Conservation (phyloP, 306 rosid species). For the Geum urbanum region DNA sequence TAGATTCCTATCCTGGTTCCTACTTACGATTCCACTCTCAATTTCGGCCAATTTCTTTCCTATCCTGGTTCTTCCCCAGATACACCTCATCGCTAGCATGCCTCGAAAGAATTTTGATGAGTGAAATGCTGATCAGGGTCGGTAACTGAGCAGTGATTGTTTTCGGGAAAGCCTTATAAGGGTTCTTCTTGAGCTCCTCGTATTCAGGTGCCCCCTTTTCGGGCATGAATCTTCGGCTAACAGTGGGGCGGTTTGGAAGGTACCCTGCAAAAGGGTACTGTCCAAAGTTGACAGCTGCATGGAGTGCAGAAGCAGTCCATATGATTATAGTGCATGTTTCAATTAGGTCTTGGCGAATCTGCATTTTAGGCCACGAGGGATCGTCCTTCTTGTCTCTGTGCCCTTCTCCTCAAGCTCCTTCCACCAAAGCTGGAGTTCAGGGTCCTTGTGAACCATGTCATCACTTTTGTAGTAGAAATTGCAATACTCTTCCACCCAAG, state of each 20-base stretch:
- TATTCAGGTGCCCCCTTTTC: constrained; percentile 45
- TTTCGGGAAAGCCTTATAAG: constrained; percentile 35
- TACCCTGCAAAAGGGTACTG: constrained; percentile 60
- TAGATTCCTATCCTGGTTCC: constrained; percentile 42
- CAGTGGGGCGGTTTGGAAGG: constrained; percentile 53
- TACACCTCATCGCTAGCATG: constrained; percentile 52
- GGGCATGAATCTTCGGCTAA: constrained; percentile 46
- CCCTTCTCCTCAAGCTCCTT: constrained; percentile 41
- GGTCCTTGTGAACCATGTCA: constrained; percentile 32
- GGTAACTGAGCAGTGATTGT: constrained; percentile 47
- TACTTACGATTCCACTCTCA: constrained; percentile 33
- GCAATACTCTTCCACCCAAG: constrained; percentile 50
- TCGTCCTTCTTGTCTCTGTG: constrained; percentile 46
- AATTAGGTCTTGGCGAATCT: constrained; percentile 37
- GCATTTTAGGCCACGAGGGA: constrained; percentile 52
- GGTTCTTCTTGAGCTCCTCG: constrained; percentile 32
- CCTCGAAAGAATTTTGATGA: constrained; percentile 51
- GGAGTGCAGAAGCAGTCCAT: constrained; percentile 65
- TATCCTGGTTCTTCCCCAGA: constrained; percentile 43
- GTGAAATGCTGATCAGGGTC: constrained; percentile 35
- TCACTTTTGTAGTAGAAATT: constrained; percentile 41
- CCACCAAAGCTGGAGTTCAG: constrained; percentile 57
- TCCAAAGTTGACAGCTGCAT: constrained; percentile 60
- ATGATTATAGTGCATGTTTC: constrained; percentile 37
- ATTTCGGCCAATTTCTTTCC: constrained; percentile 42